Base-by-base conservation (phyloP, 2,329 filamentous ascomycete species). In the Pseudogymnoascus sp. region DNA sequence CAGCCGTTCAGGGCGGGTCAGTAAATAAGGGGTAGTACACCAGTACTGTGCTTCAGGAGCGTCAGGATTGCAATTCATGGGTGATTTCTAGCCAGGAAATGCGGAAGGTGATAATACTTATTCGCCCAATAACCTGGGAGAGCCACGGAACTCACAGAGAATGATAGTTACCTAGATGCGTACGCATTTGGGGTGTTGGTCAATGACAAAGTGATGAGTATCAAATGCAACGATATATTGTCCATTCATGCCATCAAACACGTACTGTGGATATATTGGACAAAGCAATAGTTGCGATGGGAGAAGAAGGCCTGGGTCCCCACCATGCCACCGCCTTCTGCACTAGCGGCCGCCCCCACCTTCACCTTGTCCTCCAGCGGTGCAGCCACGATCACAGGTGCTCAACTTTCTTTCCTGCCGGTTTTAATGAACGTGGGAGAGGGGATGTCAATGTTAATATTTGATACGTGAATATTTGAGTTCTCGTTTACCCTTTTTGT, bases 341-440 rank as follows among this genome's bases (percentile, higher is more conserved):
- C 47, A 18, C 47, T 54, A 54, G 47, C 47, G 47, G 47, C 47
- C 47, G 47, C 47, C 47, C 47, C 47, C 47, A 33, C 47, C 41
- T 28, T 47, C 43, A n/a, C n/a, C n/a, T n/a, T n/a, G n/a, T 18
- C 28, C 43, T 54, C n/a, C 25, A n/a, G 18, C 33, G 47, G 33
- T 33, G 33, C n/a, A 33, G n/a, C 20, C 20, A 22, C 20, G 9
- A 18, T 54, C 28, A 33, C 16, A 33, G 30, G 25, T 20, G 28
- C 25, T 33, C 25, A 54, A 11, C 47, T 33, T 8, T 12, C n/a
- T 30, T 33, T 33, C 47, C 16, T 54, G 6, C 18, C 28, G n/a
- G n/a, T 33, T 28, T 12, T 28, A 33, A 54, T 18, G 33, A 14
- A 18, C 28, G 9, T 33, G 6, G 16, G 11, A 30, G 47, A 18